phyloP scores from a whole-genome alignment of 2,329 filamentous ascomycete genomes.

The Neofusicoccum umdonicola region DNA sequence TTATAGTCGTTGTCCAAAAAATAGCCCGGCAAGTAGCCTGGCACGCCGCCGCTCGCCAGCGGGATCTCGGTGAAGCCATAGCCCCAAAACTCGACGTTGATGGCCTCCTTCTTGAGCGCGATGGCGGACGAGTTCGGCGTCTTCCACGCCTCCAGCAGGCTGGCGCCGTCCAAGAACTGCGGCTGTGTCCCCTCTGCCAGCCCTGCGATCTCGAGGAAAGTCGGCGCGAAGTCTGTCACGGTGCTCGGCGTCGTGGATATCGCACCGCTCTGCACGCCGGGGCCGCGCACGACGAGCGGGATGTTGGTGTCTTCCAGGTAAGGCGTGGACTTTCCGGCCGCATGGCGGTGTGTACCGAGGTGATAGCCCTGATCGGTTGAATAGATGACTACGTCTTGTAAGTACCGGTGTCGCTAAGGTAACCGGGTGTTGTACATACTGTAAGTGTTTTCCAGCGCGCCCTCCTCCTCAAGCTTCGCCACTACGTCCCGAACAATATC shows the following conservation, averaged over 20 bases:
- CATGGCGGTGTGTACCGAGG: constrained; percentile 25
- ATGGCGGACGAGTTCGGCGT: constrained; percentile 18
- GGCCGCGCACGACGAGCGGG: constrained; percentile 31
- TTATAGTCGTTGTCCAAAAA: background rate
- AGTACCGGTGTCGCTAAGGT: too few species aligned
- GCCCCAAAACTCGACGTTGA: constrained; percentile 21
- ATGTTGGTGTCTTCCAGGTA: constrained; percentile 34
- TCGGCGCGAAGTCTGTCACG: constrained; percentile 30
- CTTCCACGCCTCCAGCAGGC: constrained; percentile 31
- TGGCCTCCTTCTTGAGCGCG: constrained; percentile 9
- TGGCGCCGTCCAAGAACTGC: constrained; percentile 30
- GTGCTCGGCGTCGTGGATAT: constrained; percentile 24
- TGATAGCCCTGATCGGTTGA: constrained; percentile 32
- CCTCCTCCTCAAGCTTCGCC: constrained; percentile 26
- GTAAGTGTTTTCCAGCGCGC: constrained; percentile 28
- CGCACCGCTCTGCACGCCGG: constrained; percentile 23
- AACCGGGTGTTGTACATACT: background rate
- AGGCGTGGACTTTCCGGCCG: constrained; percentile 26
- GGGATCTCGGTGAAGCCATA: background rate
- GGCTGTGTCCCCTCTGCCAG: constrained; percentile 22
- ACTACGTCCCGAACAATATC: constrained; percentile 36
- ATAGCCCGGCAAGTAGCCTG: constrained; percentile 20
- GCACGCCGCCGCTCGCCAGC: background rate
- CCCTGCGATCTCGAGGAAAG: constrained; percentile 30
- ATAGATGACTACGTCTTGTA: constrained; percentile 21